phyloP scores from a whole-genome alignment of 306 rosid species.

The Castanopsis chinensis region DNA sequence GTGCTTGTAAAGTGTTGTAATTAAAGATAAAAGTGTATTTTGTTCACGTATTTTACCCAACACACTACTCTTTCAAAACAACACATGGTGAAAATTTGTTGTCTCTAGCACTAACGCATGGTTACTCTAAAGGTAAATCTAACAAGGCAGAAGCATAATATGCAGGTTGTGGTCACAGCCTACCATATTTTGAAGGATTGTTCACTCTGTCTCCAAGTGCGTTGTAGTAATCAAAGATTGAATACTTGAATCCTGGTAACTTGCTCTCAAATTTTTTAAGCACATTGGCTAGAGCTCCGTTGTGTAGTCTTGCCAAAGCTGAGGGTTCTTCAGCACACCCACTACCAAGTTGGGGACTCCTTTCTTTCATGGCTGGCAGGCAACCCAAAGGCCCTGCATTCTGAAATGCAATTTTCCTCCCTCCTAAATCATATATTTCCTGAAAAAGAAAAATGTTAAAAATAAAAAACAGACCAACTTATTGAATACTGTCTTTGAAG shows the following conservation, averaged over 20 bases:
- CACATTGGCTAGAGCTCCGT: conserved; percentile 2
- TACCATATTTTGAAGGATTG: conserved; percentile 27
- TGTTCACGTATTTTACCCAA: too few species aligned
- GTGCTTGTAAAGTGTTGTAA: too few species aligned
- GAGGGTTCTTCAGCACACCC: not conserved
- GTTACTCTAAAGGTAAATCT: not conserved
- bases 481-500: not conserved
- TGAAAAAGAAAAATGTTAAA: conserved; percentile 1
- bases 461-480: not conserved
- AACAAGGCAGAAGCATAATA: not conserved
- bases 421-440: conserved; percentile 22
- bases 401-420: conserved; percentile 22
- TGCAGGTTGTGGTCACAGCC: not conserved
- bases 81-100: too few species aligned
- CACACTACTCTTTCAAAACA: too few species aligned
- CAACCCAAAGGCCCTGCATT: conserved; percentile 26
- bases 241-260: conserved; percentile 20
- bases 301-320: conserved; percentile 22
- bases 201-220: conserved; percentile 2
- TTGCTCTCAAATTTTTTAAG: conserved; percentile 10
- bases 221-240: conserved; percentile 11
- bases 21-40: too few species aligned
- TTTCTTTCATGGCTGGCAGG: conserved; percentile 1
- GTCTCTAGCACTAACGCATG: too few species aligned
- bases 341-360: not conserved